These are phyloP conservation scores for Amylocystis lapponica DNA, from an alignment of 768 basidiomycete genomes.

Conservation along the genomic window DNA sequence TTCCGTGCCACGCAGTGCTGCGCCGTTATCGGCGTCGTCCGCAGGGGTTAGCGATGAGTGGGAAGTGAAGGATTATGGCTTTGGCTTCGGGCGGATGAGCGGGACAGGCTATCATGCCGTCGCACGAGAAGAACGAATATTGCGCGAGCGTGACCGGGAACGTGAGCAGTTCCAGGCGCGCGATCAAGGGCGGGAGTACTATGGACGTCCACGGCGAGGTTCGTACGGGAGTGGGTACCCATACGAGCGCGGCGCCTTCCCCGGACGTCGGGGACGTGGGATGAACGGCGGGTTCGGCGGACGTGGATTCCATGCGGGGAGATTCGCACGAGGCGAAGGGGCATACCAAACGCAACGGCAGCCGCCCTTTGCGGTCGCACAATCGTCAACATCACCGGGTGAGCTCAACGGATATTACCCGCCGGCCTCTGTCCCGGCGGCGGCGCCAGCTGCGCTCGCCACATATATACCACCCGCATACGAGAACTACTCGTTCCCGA, in stretches of 20 bases:
- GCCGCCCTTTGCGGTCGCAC: slow-evolving; percentile 15
- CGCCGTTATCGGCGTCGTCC: slow-evolving; percentile 7
- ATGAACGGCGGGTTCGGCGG: slow-evolving; percentile 26
- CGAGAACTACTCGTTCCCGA: slow-evolving; percentile 12
- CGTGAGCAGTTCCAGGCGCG: slow-evolving; percentile 18
- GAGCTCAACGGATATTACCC: slow-evolving; percentile 16
- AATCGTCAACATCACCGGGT: slow-evolving; percentile 21
- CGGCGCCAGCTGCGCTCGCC: slow-evolving; percentile 11
- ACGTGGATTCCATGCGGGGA: slow-evolving; percentile 19
- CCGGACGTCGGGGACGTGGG: slow-evolving; percentile 28
- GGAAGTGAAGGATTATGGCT: slow-evolving; percentile 59
- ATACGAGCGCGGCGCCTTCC: slow-evolving; percentile 31
- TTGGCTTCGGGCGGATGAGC: slow-evolving; percentile 49
- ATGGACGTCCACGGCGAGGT: slow-evolving; percentile 28
- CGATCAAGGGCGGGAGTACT: slow-evolving; percentile 15
- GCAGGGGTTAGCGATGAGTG: slow-evolving; percentile 29
- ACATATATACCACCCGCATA: slow-evolving; percentile 17
- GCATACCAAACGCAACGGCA: slow-evolving; percentile 9
- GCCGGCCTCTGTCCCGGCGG: slow-evolving; percentile 8
- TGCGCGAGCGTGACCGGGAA: slow-evolving; percentile 21
- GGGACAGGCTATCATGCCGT: slow-evolving; percentile 30
- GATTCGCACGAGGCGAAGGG: slow-evolving; percentile 11
- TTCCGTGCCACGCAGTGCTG: not conserved
- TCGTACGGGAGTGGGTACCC: slow-evolving; percentile 25
- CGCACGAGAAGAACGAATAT: slow-evolving; percentile 23